These are phyloP conservation scores for Dendrobium chrysotoxum DNA, from an alignment of 106 monocot species.

Conservation along the genomic window DNA sequence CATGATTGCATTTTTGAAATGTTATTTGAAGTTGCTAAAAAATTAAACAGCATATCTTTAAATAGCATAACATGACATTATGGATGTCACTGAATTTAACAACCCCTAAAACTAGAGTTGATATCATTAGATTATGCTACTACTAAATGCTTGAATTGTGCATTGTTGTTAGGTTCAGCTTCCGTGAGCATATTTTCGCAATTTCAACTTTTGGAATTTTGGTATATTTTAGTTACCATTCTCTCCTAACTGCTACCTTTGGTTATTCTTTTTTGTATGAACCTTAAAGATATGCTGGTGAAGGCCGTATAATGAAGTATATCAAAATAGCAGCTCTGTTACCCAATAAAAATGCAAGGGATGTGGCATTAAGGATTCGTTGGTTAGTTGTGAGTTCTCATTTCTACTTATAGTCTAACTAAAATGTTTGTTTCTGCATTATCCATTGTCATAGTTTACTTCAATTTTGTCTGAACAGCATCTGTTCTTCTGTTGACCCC, in stretches of 20 bases:
- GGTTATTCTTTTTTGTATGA: not conserved
- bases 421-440: not conserved
- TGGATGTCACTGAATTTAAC: not conserved
- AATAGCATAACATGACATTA: not conserved
- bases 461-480: not conserved
- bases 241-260: not conserved
- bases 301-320: conserved; percentile 52
- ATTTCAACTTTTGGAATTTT: not conserved
- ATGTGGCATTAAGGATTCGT: conserved; percentile 65
- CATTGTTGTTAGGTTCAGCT: not conserved
- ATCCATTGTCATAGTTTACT: not conserved
- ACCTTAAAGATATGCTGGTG: conserved; percentile 35
- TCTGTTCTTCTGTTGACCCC: not conserved
- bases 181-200: not conserved
- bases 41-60: not conserved
- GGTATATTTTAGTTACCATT: not conserved
- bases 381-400: conserved; percentile 64
- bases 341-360: conserved; percentile 56
- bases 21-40: too few species aligned
- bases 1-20: too few species aligned
- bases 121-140: not conserved
- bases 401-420: not conserved
- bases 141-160: not conserved
- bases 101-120: not conserved
- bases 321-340: conserved; percentile 62